Percentiles rank a stretch among this genome's conserved stretches.
Evolutionary conservation across 305 asterid genomes (phyloP).

Genomic region (Solanum chacoense): DNA sequence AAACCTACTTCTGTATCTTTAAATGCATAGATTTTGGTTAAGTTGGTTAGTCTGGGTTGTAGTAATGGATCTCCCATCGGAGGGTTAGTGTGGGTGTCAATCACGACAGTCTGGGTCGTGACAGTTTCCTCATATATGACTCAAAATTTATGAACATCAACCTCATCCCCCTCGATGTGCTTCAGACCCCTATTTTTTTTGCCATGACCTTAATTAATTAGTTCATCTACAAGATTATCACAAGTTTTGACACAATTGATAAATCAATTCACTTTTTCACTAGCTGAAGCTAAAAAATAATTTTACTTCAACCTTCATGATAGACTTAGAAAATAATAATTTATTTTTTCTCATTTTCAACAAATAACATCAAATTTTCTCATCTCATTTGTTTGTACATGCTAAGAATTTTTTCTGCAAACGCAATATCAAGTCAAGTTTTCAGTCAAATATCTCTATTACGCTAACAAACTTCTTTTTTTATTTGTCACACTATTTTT

Average conservation of each 20-base stretch:
- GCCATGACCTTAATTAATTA: not conserved
- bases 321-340: not conserved
- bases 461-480: not conserved
- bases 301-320: not conserved
- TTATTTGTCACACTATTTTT: not conserved
- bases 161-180: not conserved
- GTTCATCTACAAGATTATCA: not conserved
- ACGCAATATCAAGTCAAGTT: not conserved
- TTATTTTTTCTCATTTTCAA: not conserved
- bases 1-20: no score
- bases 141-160: not conserved
- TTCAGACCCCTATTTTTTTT: not conserved
- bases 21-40: no score
- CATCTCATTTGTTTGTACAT: not conserved
- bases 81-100: no score
- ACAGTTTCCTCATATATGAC: not conserved
- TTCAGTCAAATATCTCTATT: not conserved
- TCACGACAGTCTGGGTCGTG: no score
- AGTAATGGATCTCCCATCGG: no score
- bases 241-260: not conserved
- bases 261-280: not conserved
- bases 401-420: not conserved
- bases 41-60: no score
- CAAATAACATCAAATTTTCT: not conserved
- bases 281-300: not conserved